A percentile compares a stretch with the other conserved stretches of the same genome.
phyloP scores from a whole-genome alignment of 768 basidiomycete species.

The Saitozyma podzolica region DNA sequence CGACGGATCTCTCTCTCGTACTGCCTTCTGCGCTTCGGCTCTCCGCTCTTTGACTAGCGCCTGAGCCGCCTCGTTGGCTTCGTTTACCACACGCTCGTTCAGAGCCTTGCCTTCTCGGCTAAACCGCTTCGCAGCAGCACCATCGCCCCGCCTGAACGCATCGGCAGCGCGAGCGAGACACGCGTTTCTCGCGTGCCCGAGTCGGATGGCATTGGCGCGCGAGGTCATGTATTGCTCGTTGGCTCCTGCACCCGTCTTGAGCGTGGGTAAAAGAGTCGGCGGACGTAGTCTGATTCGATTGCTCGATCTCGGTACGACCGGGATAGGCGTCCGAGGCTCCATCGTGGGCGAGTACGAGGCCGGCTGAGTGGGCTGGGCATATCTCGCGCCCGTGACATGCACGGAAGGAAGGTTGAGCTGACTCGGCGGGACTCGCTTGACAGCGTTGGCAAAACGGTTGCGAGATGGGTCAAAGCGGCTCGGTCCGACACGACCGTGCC shows the following conservation, averaged over 20 bases:
- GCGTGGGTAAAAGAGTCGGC: constrained; percentile 79
- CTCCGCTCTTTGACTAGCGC: constrained; percentile 81
- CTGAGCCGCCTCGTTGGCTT: constrained; percentile 82
- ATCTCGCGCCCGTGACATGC: constrained; percentile 26
- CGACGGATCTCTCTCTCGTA: constrained; percentile 65
- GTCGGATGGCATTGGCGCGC: constrained; percentile 80
- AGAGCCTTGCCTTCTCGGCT: constrained; percentile 90
- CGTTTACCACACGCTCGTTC: constrained; percentile 83
- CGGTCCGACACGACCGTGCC: constrained; percentile 21
- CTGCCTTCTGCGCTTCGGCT: constrained; percentile 71
- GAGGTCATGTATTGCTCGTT: constrained; percentile 85
- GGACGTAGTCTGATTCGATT: constrained; percentile 80
- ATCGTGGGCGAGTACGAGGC: constrained; percentile 5
- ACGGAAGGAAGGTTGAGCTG: constrained; percentile 26
- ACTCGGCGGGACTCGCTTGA: constrained; percentile 63
- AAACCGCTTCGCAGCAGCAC: constrained; percentile 91
- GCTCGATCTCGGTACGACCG: constrained; percentile 59
- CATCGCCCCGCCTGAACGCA: constrained; percentile 92
- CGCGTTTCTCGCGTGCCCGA: constrained; percentile 90
- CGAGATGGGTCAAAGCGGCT: constrained; percentile 74
- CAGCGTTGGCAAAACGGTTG: constrained; percentile 85
- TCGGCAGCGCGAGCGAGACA: constrained; percentile 93
- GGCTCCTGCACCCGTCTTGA: constrained; percentile 78
- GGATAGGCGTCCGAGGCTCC: constrained; percentile 8
- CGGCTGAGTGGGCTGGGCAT: constrained; percentile 11